phyloP scores from a whole-genome alignment of 2,329 filamentous ascomycete species.

The Pseudocercospora cruenta region DNA sequence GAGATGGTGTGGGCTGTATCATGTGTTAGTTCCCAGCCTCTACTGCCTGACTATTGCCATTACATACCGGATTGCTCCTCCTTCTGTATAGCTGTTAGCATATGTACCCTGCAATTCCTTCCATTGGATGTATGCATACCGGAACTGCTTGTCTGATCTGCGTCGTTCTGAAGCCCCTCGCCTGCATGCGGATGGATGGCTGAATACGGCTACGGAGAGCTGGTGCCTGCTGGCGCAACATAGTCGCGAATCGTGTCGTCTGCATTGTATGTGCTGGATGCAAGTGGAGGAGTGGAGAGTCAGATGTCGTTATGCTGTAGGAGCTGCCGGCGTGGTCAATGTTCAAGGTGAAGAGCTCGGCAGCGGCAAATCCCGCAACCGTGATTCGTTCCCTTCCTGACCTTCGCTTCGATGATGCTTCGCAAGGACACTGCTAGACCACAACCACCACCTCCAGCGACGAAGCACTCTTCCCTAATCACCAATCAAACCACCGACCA shows the following conservation, averaged over 20 bases:
- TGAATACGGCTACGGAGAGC: constrained; percentile 44
- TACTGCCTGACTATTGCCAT: not conserved
- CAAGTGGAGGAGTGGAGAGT: constrained; percentile 36
- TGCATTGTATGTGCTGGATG: constrained; percentile 38
- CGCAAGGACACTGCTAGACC: constrained; percentile 19
- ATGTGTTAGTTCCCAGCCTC: not conserved
- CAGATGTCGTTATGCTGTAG: not conserved
- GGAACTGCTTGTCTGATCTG: constrained; percentile 39
- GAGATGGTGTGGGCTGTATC: constrained; percentile 88
- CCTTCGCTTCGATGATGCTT: constrained; percentile 21
- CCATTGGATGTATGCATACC: constrained; percentile 31
- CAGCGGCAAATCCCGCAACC: constrained; percentile 2
- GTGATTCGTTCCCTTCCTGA: constrained; percentile 16
- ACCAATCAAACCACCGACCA: constrained; percentile 21
- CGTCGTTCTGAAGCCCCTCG: constrained; percentile 37
- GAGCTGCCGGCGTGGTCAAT: not conserved
- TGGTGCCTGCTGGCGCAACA: constrained; percentile 38
- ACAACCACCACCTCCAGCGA: constrained; percentile 21
- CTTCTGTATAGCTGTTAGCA: constrained; percentile 53
- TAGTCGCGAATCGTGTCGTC: constrained; percentile 45
- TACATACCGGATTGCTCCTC: constrained; percentile 65
- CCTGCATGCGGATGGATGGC: constrained; percentile 40
- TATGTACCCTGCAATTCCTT: not conserved
- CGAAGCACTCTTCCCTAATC: constrained; percentile 24
- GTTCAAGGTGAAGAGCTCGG: constrained; percentile 3